Base-by-base conservation (phyloP, 1,139 yeast genomes). In the Yamadazyma jaroonii region DNA sequence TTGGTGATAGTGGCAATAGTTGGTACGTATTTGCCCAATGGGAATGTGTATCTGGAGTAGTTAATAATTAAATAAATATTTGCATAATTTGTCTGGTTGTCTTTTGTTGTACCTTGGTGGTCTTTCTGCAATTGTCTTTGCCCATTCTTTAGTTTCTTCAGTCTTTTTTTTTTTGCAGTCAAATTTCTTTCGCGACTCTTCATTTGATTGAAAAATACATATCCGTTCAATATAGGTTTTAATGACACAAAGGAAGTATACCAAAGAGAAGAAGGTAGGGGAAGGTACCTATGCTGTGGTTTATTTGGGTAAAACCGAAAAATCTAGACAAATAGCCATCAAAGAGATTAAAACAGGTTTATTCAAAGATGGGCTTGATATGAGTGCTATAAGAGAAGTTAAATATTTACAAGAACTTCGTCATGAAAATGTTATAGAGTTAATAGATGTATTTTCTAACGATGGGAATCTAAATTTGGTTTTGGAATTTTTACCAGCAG, bases 211-310 rank as follows among this genome's bases (percentile, higher is more conserved):
- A 17, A 23, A 23, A 23, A 23, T 23, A 23, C 25, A 9, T 9
- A 23, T n/a, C 10, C 25, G 20, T 17, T 17, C 6, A 17, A 13
- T 17, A 25, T 15, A 37, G 41, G 9, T 10, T 4, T 7, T 12
- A 11, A 27, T 27, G 29, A 27, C 29, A n/a, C 29, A 17, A 12
- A 12, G 13, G 24, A 32, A 34, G 38, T 72, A 72, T 49, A 59
- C 74, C 28, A 72, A 70, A 60, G 95, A 87, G 43, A 79, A 77
- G 49, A 90, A 90, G 58, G 97, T 92, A 21, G 98, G 98, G 56
- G 99, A 94, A 65, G 99, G 99, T 63, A 94, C 99, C 1, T 94
- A 92, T 69, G 99, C 98, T 32, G 95, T 90, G 41, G 99, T 94
- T 2, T 92, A 85, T 54, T 72, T 92, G 12, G 97, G 96, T 1